phyloP scores from a whole-genome alignment of 169 alveolate genomes.

The Plasmodium gallinaceum region DNA sequence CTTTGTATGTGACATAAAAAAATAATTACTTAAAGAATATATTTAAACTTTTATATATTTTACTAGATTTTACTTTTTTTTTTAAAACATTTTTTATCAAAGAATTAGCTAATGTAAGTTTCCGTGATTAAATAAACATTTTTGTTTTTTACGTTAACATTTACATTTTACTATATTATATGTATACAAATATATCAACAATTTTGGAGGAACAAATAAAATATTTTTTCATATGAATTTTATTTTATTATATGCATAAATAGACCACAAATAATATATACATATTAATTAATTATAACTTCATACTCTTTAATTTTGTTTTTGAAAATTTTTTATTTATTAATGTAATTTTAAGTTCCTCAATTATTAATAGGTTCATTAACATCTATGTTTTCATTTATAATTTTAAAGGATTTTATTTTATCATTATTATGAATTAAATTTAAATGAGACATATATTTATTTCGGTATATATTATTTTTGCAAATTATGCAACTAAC shows the following conservation, averaged over 20 bases:
- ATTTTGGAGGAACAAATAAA: no score
- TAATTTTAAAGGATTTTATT: slow-evolving; percentile 40
- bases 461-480: slow-evolving; percentile 35
- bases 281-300: neutral
- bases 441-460: slow-evolving; percentile 23
- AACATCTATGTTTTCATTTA: slow-evolving; percentile 14
- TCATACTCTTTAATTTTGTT: neutral
- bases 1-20: no score
- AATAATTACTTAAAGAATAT: no score
- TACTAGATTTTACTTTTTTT: no score
- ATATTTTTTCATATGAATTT: no score
- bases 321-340: neutral
- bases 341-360: neutral
- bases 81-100: no score
- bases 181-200: no score
- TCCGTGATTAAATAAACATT: no score
- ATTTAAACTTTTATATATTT: no score
- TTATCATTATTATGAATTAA: slow-evolving; percentile 38
- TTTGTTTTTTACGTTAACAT: no score
- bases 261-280: neutral
- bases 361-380: slow-evolving; percentile 6
- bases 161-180: no score
- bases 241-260: neutral
- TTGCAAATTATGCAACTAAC: slow-evolving; percentile 34
- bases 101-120: no score